Evolutionary conservation across 1,139 yeast genomes (phyloP), one percentile per base, ranked within the genome.

Genomic region (Zygosaccharomyces sapae): DNA sequence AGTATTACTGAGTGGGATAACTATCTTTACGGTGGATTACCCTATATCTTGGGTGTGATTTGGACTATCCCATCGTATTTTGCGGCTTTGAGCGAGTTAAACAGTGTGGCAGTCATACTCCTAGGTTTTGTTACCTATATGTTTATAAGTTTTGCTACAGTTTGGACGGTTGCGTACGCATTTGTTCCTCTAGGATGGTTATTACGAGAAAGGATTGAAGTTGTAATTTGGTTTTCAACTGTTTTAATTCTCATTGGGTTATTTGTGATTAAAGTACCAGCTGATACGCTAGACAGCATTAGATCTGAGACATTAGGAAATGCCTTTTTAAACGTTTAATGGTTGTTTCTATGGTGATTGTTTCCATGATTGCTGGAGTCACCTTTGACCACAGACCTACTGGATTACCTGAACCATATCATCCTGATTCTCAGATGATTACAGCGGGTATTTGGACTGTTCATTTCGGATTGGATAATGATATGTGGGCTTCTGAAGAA

Each of bases 401-500:
- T 27, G 63, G 68, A 8, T 75, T 75, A n/a, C 86, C 86, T 39
- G 68, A 69, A 49, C 97, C 97, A 22, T 83, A 80, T 62, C 92
- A 90, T 61, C 82, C 85, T 22, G 83, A 83, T 9, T 79, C 88
- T 8, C 77, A 81, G 58, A 68, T 88, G 2, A 79, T 92, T 61
- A 89, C 96, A 2, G 90, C 97, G 0, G 98, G 97, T 63, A 90
- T 92, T 54, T 92, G 98, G 98, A 92, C 97, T 33, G 83, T 92
- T 54, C 98, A 92, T 69, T 92, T 92, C 63, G 98, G 97, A 18
- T 75, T 92, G 47, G 98, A 92, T 66, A 92, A 92, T 66, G 96
- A 90, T 65, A 86, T 92, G 95, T 92, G 98, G 98, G 94, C 95
- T 0, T 81, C 92, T 56, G 97, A 92, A 69, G 81, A 80, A 36